Evolutionary conservation across 1,284 basidiomycete species (phyloP).

Genomic region (Naganishia cerealis): DNA sequence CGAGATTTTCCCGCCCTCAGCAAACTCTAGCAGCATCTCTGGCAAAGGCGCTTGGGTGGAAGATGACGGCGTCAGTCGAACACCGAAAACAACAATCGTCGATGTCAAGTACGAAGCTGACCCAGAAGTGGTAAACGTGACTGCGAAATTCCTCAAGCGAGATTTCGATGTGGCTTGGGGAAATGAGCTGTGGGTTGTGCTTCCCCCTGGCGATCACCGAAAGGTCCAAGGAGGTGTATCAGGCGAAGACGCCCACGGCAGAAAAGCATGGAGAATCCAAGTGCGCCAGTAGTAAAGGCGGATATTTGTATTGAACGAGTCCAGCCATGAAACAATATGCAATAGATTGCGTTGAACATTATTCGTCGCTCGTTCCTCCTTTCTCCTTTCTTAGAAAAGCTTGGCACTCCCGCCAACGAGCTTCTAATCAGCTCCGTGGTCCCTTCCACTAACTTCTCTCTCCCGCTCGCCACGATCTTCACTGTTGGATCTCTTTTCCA

Average conservation of each 20-base stretch:
- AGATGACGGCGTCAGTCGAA: conserved; percentile 54
- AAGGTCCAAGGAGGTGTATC: not conserved
- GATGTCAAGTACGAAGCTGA: conserved; percentile 43
- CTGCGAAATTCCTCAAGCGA: conserved; percentile 43
- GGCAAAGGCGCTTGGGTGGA: conserved; percentile 51
- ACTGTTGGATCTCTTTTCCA: conserved; percentile 27
- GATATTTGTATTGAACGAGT: not conserved
- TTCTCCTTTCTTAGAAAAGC: too few species aligned
- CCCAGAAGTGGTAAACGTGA: conserved; percentile 43
- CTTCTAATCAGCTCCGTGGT: conserved; percentile 4
- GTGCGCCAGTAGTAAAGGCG: not conserved
- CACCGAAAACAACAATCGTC: conserved; percentile 46
- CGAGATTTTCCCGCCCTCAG: conserved; percentile 51
- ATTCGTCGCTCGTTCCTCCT: too few species aligned
- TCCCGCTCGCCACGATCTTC: conserved; percentile 20
- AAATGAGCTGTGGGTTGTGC: conserved; percentile 45
- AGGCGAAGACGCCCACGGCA: conserved; percentile 11
- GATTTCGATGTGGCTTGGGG: conserved; percentile 54
- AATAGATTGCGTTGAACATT: too few species aligned
- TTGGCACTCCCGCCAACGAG: conserved; percentile 19
- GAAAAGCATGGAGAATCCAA: conserved; percentile 14
- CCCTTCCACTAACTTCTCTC: conserved; percentile 11
- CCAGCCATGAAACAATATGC: too few species aligned
- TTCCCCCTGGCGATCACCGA: conserved; percentile 48
- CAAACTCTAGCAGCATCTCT: conserved; percentile 16